Evolutionary conservation across 2,329 filamentous ascomycete species (phyloP), one percentile per base, ranked within the genome.

Genomic region (Cladosporium sp.): DNA sequence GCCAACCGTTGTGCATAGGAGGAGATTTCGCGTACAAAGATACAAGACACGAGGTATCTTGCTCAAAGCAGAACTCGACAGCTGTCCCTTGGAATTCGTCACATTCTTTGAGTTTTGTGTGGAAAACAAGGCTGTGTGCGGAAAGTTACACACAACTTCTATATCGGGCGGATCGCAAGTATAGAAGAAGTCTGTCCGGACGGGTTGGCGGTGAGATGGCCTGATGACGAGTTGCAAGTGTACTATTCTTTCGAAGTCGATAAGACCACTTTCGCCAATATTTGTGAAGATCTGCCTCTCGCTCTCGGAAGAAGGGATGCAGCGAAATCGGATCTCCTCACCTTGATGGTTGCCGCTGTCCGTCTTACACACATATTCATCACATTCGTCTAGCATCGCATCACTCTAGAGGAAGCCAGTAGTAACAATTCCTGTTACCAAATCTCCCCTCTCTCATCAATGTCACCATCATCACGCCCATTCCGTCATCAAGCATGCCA

Each of bases 1-100:
- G n/a, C 34, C 40, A 37, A 49, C 54, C 54, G 54, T 56, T 45
- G 30, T 34, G 42, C 54, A 49, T 47, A 56, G 54, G 54, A 56
- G 54, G 42, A 49, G 40, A 49, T 51, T 51, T 37, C 38, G 43
- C 43, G 11, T 9, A 14, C 12, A 11, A 19, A 28, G 43, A 28
- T 47, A 30, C 43, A 47, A 28, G 43, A 28, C n/a, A 47, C 43
- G 22, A 47, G n/a, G 43, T 47, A 47, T n/a, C 15, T 39, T 25
- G 43, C 43, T 47, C 43, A 28, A n/a, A 47, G 22, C 49, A 39
- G 9, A 39, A 36, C n/a, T 34, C 8, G 8, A 5, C 7, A 34
- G 30, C 30, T 34, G 30, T 9, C 30, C 30, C 30, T 12, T 34
- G 30, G 30, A 34, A 34, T 34, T 34, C 30, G 8, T 11, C 7